Conservation (phyloP, 768 basidiomycete species). For the Tephrocybe sp. region DNA sequence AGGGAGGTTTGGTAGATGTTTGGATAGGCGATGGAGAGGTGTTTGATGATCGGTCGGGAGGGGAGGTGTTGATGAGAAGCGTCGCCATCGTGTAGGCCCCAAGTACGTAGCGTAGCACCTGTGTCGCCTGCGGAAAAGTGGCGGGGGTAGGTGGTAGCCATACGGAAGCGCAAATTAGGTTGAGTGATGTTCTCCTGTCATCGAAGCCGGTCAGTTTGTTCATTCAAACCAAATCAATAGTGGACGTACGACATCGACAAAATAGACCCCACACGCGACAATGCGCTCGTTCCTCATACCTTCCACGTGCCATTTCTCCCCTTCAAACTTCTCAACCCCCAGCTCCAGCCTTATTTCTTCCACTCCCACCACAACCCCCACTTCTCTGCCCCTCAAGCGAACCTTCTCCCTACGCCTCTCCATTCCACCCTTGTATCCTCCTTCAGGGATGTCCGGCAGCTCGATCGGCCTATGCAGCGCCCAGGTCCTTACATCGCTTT, state of each 20-base stretch:
- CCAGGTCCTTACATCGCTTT: conserved; percentile 43
- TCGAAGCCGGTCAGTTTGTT: background rate
- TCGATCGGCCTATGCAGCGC: conserved; percentile 40
- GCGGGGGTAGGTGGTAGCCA: conserved; percentile 49
- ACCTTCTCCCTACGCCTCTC: conserved; percentile 40
- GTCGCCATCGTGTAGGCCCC: conserved; percentile 48
- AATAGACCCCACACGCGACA: conserved; percentile 45
- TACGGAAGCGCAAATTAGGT: conserved; percentile 42
- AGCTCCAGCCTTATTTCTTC: conserved; percentile 39
- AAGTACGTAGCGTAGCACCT: conserved; percentile 47
- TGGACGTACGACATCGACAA: conserved; percentile 36
- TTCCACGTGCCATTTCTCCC: conserved; percentile 47
- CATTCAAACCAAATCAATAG: background rate
- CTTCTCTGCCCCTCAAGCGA: conserved; percentile 32
- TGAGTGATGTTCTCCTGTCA: conserved; percentile 43
- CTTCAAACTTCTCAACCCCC: conserved; percentile 30
- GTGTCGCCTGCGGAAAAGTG: conserved; percentile 43
- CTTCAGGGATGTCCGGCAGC: conserved; percentile 43
- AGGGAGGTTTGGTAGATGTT: conserved; percentile 56
- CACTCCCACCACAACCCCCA: conserved; percentile 44
- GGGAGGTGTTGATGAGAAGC: conserved; percentile 51
- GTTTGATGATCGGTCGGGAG: conserved; percentile 31
- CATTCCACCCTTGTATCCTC: conserved; percentile 46
- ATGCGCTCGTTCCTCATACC: conserved; percentile 55
- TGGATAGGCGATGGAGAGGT: conserved; percentile 48